These are phyloP conservation scores for Antrodiella citrinella DNA, from an alignment of 768 basidiomycete species.

Conservation along the genomic window DNA sequence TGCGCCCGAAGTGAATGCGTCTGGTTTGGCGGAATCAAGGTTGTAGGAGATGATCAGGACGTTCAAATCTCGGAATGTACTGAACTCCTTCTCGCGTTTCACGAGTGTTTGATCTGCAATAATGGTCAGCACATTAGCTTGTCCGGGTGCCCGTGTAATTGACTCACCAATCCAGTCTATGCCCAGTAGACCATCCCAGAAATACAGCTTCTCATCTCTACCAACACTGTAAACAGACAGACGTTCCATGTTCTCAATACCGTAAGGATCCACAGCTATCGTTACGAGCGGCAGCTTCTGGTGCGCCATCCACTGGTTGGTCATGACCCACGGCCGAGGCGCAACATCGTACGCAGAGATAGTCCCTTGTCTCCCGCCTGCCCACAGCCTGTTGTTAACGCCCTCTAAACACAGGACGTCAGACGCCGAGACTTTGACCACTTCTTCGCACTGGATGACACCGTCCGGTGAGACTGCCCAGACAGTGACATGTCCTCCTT, in stretches of 20 bases:
- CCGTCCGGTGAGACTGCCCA: constrained; percentile 61
- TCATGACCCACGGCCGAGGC: constrained; percentile 73
- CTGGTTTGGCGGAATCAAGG: constrained; percentile 81
- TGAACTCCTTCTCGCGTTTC: constrained; percentile 69
- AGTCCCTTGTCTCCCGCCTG: constrained; percentile 73
- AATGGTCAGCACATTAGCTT: background rate
- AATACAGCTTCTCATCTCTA: constrained; percentile 58
- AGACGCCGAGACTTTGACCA: constrained; percentile 71
- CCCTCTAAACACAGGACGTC: constrained; percentile 82
- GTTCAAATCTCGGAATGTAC: constrained; percentile 68
- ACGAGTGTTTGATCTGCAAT: constrained; percentile 71
- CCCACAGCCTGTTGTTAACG: constrained; percentile 81
- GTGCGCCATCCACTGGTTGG: constrained; percentile 86
- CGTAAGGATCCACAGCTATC: constrained; percentile 63
- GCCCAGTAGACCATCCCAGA: constrained; percentile 89
- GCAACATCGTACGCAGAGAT: constrained; percentile 76
- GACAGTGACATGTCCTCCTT: constrained; percentile 82
- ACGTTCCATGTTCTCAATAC: constrained; percentile 59
- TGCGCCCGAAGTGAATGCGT: constrained; percentile 51
- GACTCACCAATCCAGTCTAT: constrained; percentile 81
- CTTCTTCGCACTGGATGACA: constrained; percentile 59
- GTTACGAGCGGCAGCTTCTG: constrained; percentile 52
- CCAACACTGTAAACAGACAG: constrained; percentile 72
- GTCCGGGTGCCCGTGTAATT: background rate
- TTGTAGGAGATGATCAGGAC: constrained; percentile 90